phyloP scores from a whole-genome alignment of 768 basidiomycete species.

The Galerina marginata region DNA sequence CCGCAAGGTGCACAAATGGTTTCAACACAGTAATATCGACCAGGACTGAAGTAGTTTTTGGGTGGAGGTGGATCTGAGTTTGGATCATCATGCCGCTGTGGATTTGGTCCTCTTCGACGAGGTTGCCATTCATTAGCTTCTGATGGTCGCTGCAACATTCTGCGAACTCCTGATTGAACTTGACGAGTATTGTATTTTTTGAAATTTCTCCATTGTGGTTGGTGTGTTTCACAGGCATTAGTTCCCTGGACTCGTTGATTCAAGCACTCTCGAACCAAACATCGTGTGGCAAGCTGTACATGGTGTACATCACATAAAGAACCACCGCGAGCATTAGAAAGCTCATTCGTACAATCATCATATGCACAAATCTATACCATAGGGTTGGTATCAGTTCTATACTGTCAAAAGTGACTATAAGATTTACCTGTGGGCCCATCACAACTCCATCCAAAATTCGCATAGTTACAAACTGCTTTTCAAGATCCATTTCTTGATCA shows the following conservation, averaged over 20 bases:
- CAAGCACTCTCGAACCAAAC: constrained; percentile 4
- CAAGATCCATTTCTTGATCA: too few relatives aligned
- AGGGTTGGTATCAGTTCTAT: too few relatives aligned
- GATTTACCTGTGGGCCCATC: too few relatives aligned
- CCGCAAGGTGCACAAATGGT: constrained; percentile 35
- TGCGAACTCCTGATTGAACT: not conserved
- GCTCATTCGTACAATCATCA: constrained; percentile 9
- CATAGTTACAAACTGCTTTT: too few relatives aligned
- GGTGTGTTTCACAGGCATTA: constrained; percentile 1
- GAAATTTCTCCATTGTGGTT: not conserved
- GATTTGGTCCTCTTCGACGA: not conserved
- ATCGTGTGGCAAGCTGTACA: not conserved
- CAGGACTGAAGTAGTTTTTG: constrained; percentile 24
- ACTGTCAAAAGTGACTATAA: too few relatives aligned
- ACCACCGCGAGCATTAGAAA: constrained; percentile 15
- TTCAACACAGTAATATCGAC: constrained; percentile 34
- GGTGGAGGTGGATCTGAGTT: constrained; percentile 9
- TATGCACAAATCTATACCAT: constrained; percentile 14
- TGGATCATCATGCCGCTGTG: constrained; percentile 16
- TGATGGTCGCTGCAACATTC: not conserved
- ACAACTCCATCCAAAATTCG: too few relatives aligned
- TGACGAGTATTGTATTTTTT: not conserved
- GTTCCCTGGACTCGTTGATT: not conserved
- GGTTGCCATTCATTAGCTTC: not conserved
- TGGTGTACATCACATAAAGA: constrained; percentile 14